Percentiles rank a stretch among this genome's conserved stretches.
Conservation (phyloP, 495 filamentous ascomycete species). For the Letharia columbiana region DNA sequence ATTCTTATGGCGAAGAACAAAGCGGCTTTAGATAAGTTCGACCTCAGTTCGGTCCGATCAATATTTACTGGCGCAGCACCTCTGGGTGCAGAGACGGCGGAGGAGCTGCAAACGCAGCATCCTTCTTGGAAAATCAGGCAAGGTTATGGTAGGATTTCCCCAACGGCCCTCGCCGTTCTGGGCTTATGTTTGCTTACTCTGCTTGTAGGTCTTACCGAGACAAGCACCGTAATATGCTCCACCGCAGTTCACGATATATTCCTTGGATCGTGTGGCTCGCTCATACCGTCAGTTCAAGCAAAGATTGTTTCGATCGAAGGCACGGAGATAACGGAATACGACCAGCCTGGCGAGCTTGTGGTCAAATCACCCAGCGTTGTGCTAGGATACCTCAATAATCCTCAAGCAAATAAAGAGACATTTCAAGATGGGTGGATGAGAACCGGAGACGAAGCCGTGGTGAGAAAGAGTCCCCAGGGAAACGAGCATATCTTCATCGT, state of each 20-base stretch:
- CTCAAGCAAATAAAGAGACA: conserved; percentile 71
- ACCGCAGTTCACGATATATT: conserved; percentile 59
- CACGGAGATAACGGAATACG: conserved; percentile 63
- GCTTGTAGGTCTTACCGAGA: conserved; percentile 68
- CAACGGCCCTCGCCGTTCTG: neutral
- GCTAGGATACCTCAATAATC: conserved; percentile 78
- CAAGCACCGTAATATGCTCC: conserved; percentile 60
- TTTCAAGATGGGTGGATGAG: conserved; percentile 74
- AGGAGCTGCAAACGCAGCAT: conserved; percentile 54
- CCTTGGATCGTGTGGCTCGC: conserved; percentile 63
- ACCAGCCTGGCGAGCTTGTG: conserved; percentile 72
- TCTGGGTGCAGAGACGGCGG: conserved; percentile 67
- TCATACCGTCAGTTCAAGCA: conserved; percentile 58
- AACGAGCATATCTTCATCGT: conserved; percentile 77
- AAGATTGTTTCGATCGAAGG: conserved; percentile 68
- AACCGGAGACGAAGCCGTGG: conserved; percentile 77
- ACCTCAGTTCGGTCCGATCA: conserved; percentile 58
- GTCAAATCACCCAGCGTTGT: conserved; percentile 69
- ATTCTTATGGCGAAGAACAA: conserved; percentile 67
- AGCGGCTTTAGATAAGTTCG: conserved; percentile 55
- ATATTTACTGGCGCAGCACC: conserved; percentile 82
- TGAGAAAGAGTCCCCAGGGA: conserved; percentile 52
- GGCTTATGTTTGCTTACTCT: neutral
- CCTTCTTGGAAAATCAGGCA: conserved; percentile 63
- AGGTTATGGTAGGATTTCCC: conserved; percentile 57